A percentile compares a stretch with the other conserved stretches of the same genome.
phyloP scores from a whole-genome alignment of 352 stramenopile species.

The Phytophthora crassamura region DNA sequence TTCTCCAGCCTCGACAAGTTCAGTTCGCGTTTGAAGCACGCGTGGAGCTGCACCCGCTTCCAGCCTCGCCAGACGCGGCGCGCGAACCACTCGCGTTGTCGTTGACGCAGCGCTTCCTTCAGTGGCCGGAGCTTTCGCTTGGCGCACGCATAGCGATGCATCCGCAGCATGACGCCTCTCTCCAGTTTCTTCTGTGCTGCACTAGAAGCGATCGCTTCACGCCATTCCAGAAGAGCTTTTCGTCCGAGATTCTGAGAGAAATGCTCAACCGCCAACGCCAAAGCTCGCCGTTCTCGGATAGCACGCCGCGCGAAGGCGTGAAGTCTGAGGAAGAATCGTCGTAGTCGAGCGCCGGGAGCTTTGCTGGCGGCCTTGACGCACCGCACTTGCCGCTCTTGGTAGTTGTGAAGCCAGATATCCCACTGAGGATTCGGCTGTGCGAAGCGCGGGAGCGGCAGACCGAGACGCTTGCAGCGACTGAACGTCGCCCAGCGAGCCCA shows the following conservation, averaged over 20 bases:
- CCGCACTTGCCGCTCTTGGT: slow-evolving; percentile 80
- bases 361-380: slow-evolving; percentile 66
- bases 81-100: slow-evolving; percentile 26
- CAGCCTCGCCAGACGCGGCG: slow-evolving; percentile 48
- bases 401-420: slow-evolving; percentile 80
- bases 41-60: slow-evolving; percentile 61
- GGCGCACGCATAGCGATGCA: slow-evolving; percentile 40
- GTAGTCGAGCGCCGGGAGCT: slow-evolving; percentile 55
- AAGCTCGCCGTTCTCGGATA: slow-evolving; percentile 20
- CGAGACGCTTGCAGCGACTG: slow-evolving; percentile 51
- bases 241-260: slow-evolving; percentile 18
- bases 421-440: slow-evolving; percentile 57
- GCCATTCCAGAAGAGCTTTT: slow-evolving; percentile 49
- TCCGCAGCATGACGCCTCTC: slow-evolving; percentile 29
- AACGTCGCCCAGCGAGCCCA: slow-evolving; percentile 74
- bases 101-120: slow-evolving; percentile 31
- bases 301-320: slow-evolving; percentile 31
- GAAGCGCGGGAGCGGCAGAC: slow-evolving; percentile 56
- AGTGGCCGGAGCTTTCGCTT: slow-evolving; percentile 54
- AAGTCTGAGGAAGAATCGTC: slow-evolving; percentile 53
- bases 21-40: slow-evolving; percentile 64
- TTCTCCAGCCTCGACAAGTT: slow-evolving; percentile 56
- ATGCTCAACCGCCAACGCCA: slow-evolving; percentile 29
- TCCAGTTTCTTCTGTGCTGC: slow-evolving; percentile 54
- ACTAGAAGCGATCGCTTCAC: slow-evolving; percentile 52